These are phyloP conservation scores for Fraxinus americana DNA, from an alignment of 257 asterid genomes.

Conservation along the genomic window DNA sequence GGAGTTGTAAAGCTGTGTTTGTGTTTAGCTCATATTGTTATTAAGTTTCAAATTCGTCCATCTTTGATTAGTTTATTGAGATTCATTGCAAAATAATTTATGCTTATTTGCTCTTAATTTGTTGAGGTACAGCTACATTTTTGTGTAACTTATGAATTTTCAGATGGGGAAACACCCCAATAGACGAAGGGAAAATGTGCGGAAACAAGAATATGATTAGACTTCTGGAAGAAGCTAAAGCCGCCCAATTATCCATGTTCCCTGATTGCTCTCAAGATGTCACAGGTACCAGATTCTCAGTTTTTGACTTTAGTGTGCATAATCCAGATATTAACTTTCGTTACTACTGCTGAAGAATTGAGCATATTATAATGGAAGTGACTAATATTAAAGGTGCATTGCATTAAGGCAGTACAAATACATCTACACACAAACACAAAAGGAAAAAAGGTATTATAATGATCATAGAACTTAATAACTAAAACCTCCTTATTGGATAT, in stretches of 20 bases:
- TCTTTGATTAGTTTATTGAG: background rate
- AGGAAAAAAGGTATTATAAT: background rate
- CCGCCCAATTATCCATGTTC: slow-evolving; percentile 44
- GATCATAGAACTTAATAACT: background rate
- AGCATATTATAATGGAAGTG: background rate
- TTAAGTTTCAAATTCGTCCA: background rate
- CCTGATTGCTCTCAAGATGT: slow-evolving; percentile 42
- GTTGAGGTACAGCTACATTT: slow-evolving; percentile 5
- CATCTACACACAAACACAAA: background rate
- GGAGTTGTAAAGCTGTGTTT: background rate
- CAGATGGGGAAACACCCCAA: slow-evolving; percentile 88
- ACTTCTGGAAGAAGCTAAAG: slow-evolving; percentile 71
- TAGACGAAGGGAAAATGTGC: slow-evolving; percentile 71
- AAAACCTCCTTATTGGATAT: background rate
- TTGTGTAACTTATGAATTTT: slow-evolving; percentile 15
- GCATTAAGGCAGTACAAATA: background rate
- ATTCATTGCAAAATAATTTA: background rate
- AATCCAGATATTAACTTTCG: background rate
- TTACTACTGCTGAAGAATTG: background rate
- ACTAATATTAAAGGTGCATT: background rate
- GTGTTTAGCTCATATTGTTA: background rate
- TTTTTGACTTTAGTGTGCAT: background rate
- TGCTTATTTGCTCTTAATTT: background rate
- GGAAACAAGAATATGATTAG: slow-evolving; percentile 73
- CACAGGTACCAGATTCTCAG: slow-evolving; percentile 41